phyloP scores from a whole-genome alignment of 2,329 filamentous ascomycete genomes.

The Beauveria medogensis region DNA sequence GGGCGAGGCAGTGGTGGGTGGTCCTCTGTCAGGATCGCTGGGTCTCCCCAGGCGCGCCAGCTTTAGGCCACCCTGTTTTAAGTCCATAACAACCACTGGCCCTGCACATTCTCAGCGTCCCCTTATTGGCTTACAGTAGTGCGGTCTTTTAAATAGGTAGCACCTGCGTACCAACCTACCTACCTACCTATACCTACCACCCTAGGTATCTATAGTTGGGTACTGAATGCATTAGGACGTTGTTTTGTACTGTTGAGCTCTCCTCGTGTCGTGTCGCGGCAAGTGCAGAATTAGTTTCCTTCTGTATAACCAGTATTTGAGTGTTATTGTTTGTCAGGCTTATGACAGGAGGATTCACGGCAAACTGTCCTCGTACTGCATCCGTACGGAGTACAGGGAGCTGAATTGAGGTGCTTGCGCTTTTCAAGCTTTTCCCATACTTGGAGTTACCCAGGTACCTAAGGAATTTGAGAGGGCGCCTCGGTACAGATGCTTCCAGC shows the following conservation, averaged over 20 bases:
- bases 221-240: neutral
- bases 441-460: neutral
- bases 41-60: constrained; percentile 4
- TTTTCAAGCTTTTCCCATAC: neutral
- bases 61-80: neutral
- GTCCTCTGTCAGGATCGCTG: neutral
- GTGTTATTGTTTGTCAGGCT: too few relatives aligned
- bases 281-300: too few relatives aligned
- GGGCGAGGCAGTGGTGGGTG: constrained; percentile 1
- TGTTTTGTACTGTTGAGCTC: neutral
- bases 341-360: too few relatives aligned
- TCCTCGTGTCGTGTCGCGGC: neutral
- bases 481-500: neutral
- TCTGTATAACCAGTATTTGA: too few relatives aligned
- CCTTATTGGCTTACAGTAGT: neutral
- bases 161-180: too few relatives aligned
- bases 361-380: too few relatives aligned
- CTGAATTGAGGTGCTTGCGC: neutral
- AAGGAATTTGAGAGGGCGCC: too few relatives aligned
- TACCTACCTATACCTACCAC: too few relatives aligned
- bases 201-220: too few relatives aligned
- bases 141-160: too few relatives aligned
- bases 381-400: too few relatives aligned
- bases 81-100: neutral
- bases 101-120: neutral